A percentile compares a stretch with the other conserved stretches of the same genome.
These are phyloP conservation scores for Conticribra guillardii DNA, from an alignment of 108 stramenopile species.

Conservation along the genomic window DNA sequence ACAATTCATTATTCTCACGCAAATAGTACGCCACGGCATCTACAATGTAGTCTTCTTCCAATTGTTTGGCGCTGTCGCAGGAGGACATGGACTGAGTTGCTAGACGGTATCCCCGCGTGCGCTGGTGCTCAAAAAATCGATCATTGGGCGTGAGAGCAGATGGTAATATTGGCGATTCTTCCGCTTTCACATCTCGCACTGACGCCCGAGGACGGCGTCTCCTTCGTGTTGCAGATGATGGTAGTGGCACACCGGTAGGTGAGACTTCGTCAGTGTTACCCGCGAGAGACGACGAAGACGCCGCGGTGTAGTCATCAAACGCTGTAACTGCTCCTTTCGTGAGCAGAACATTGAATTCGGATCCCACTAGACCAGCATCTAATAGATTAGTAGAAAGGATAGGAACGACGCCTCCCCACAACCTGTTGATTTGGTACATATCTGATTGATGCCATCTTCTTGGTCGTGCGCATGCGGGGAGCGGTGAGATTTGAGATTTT, in stretches of 20 bases:
- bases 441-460: background rate
- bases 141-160: slow-evolving; percentile 18
- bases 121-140: slow-evolving; percentile 35
- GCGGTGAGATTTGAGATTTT: no score
- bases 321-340: slow-evolving; percentile 24
- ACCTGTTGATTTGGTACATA: slow-evolving; percentile 13
- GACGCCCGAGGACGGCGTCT: background rate
- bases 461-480: no score
- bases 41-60: slow-evolving; percentile 15
- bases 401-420: slow-evolving; percentile 23
- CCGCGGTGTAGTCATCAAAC: slow-evolving; percentile 19
- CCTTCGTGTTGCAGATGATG: slow-evolving; percentile 6
- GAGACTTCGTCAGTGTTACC: background rate
- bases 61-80: slow-evolving; percentile 4
- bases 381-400: slow-evolving; percentile 28
- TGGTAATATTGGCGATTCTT: background rate
- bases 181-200: background rate
- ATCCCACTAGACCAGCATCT: slow-evolving; percentile 13
- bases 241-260: background rate
- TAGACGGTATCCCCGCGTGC: slow-evolving; percentile 15
- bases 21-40: slow-evolving; percentile 16
- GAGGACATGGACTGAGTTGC: slow-evolving; percentile 16
- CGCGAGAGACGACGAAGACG: background rate
- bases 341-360: slow-evolving; percentile 12
- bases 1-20: background rate